Conservation (phyloP, 352 stramenopile species). For the Globisporangium megalacanthum region DNA sequence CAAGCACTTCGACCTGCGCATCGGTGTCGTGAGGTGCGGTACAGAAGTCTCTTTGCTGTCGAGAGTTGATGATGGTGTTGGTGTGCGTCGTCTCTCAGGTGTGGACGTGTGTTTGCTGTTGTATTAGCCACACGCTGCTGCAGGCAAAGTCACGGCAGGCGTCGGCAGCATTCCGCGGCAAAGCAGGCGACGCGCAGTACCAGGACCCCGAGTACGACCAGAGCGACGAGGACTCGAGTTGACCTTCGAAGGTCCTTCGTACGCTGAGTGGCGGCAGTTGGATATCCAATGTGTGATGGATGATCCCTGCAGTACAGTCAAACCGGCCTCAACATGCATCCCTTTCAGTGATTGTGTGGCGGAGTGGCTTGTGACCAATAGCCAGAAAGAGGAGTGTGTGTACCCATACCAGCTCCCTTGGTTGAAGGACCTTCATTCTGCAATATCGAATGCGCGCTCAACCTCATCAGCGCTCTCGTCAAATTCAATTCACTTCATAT, state of each 20-base stretch:
- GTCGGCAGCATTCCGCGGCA: slow-evolving; percentile 31
- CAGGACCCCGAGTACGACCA: slow-evolving; percentile 74
- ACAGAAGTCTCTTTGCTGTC: background rate
- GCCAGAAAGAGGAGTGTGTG: too few relatives aligned
- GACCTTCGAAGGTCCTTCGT: background rate
- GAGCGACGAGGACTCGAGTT: slow-evolving; percentile 72
- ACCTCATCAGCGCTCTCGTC: too few relatives aligned
- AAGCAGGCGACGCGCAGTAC: slow-evolving; percentile 35
- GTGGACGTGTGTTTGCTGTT: background rate
- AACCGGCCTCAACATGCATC: too few relatives aligned
- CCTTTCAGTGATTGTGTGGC: too few relatives aligned
- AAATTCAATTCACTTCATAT: too few relatives aligned
- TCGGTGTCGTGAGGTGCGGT: slow-evolving; percentile 59
- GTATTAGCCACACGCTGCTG: slow-evolving; percentile 57
- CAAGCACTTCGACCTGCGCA: slow-evolving; percentile 78
- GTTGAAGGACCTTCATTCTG: too few relatives aligned
- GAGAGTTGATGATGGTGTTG: background rate
- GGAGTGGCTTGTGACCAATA: too few relatives aligned
- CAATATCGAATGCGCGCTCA: too few relatives aligned
- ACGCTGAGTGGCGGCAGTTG: slow-evolving; percentile 15
- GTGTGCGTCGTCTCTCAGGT: background rate
- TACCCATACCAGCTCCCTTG: too few relatives aligned
- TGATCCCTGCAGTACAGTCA: too few relatives aligned
- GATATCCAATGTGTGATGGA: too few relatives aligned
- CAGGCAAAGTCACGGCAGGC: slow-evolving; percentile 66